These are phyloP conservation scores for Centella asiatica DNA, from an alignment of 129 eudicot genomes.

Conservation along the genomic window DNA sequence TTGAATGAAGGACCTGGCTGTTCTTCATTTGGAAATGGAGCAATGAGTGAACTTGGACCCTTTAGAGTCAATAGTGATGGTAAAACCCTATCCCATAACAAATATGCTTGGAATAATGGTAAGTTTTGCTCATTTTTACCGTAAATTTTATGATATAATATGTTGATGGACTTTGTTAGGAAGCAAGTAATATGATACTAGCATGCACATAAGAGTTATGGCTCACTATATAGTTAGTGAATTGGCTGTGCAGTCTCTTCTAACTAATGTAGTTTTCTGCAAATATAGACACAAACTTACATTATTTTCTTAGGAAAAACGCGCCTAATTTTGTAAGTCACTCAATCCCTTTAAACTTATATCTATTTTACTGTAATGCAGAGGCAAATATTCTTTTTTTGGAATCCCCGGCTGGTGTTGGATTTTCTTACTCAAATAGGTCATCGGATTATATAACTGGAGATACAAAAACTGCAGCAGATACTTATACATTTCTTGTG, in stretches of 20 bases:
- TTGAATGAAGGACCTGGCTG: too few species aligned
- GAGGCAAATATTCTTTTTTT: constrained; percentile 50
- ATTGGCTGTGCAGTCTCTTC: too few species aligned
- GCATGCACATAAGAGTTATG: too few species aligned
- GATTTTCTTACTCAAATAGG: constrained; percentile 46
- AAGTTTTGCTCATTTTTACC: not conserved
- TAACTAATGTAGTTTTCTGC: too few species aligned
- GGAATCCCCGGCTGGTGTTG: constrained; percentile 59
- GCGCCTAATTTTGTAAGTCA: too few species aligned
- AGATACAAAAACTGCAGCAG: constrained; percentile 38
- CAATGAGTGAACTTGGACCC: too few species aligned
- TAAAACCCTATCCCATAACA: constrained; percentile 30
- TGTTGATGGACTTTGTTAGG: not conserved
- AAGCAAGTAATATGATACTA: not conserved
- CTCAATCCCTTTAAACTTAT: not conserved
- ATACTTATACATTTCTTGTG: constrained; percentile 1
- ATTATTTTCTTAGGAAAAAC: too few species aligned
- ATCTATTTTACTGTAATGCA: not conserved
- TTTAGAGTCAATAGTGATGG: constrained; percentile 43
- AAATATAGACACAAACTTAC: too few species aligned
- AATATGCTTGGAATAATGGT: constrained; percentile 50
- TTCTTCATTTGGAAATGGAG: too few species aligned
- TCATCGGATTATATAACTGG: constrained; percentile 38
- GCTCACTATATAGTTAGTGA: too few species aligned
- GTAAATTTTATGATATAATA: not conserved